Conservation (phyloP, 768 basidiomycete genomes). For the Termitomyces sp. region DNA sequence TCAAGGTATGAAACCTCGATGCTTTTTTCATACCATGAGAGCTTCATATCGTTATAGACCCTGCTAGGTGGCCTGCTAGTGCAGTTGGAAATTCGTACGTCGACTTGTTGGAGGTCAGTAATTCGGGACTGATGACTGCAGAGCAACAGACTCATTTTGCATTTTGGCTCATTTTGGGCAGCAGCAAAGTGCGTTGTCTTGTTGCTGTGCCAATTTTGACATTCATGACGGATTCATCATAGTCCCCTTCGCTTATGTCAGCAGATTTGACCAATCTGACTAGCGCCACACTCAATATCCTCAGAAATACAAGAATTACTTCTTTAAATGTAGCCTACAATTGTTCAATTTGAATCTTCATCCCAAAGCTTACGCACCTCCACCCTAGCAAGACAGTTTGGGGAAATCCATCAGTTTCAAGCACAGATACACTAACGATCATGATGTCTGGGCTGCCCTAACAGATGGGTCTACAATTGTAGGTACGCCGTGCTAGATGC, state of each 20-base stretch:
- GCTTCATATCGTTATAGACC: slow-evolving; percentile 28
- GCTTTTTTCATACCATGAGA: no score
- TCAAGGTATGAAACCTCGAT: slow-evolving; percentile 27
- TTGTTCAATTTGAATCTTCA: neutral
- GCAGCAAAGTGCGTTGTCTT: slow-evolving; percentile 38
- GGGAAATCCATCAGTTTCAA: slow-evolving; percentile 45
- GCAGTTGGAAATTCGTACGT: slow-evolving; percentile 45
- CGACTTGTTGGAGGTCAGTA: slow-evolving; percentile 55
- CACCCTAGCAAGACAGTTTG: slow-evolving; percentile 41
- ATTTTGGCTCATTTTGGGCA: slow-evolving; percentile 57
- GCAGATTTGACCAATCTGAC: slow-evolving; percentile 39
- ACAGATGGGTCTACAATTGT: slow-evolving; percentile 47
- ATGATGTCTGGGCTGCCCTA: slow-evolving; percentile 48
- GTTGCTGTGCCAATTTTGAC: neutral
- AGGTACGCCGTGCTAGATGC: slow-evolving; percentile 25
- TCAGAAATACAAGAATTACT: slow-evolving; percentile 42
- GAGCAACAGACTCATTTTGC: slow-evolving; percentile 50
- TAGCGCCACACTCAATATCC: slow-evolving; percentile 32
- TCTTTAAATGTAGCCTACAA: slow-evolving; percentile 35
- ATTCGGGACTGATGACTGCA: slow-evolving; percentile 37
- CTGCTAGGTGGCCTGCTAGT: slow-evolving; percentile 48
- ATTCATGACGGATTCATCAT: neutral
- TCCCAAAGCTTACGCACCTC: neutral
- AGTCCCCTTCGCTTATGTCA: slow-evolving; percentile 45
- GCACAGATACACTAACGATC: slow-evolving; percentile 48